phyloP scores from a whole-genome alignment of 495 filamentous ascomycete species.

The Penicillium canariense region DNA sequence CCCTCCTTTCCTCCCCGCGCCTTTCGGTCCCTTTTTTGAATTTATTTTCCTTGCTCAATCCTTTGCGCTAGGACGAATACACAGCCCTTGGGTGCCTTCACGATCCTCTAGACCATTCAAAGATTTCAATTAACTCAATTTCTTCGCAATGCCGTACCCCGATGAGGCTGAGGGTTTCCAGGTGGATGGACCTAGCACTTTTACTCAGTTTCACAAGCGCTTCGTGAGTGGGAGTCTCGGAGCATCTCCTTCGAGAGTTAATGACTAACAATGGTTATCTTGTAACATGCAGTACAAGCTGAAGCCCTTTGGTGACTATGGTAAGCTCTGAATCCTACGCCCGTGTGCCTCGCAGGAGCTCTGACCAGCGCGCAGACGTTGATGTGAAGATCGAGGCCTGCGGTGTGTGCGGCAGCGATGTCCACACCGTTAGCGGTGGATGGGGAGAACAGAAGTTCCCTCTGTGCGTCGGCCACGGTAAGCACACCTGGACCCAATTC shows the following conservation, averaged over 20 bases:
- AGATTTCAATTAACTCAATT: neutral
- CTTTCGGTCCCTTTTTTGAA: neutral
- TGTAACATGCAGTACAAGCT: constrained; percentile 59
- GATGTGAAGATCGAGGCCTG: constrained; percentile 72
- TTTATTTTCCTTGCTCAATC: neutral
- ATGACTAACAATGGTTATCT: neutral
- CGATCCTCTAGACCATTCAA: neutral
- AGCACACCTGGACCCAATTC: neutral
- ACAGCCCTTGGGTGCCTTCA: no score
- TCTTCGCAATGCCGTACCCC: constrained; percentile 66
- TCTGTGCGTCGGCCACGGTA: constrained; percentile 67
- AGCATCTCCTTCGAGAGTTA: neutral
- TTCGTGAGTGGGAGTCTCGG: no score
- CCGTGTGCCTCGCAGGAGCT: neutral
- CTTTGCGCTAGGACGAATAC: neutral
- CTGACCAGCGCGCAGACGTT: constrained; percentile 48
- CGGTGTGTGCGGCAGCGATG: constrained; percentile 76
- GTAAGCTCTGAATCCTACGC: constrained; percentile 17
- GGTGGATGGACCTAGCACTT: constrained; percentile 59
- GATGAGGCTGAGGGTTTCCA: constrained; percentile 75
- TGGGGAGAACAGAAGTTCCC: constrained; percentile 71
- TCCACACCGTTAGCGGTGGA: constrained; percentile 72
- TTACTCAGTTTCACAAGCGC: constrained; percentile 61
- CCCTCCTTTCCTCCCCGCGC: constrained; percentile 8
- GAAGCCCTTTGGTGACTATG: constrained; percentile 70